These are phyloP conservation scores for Chlamydomonas schloesseri DNA, from an alignment of 139 green algal genomes.

Conservation along the genomic window DNA sequence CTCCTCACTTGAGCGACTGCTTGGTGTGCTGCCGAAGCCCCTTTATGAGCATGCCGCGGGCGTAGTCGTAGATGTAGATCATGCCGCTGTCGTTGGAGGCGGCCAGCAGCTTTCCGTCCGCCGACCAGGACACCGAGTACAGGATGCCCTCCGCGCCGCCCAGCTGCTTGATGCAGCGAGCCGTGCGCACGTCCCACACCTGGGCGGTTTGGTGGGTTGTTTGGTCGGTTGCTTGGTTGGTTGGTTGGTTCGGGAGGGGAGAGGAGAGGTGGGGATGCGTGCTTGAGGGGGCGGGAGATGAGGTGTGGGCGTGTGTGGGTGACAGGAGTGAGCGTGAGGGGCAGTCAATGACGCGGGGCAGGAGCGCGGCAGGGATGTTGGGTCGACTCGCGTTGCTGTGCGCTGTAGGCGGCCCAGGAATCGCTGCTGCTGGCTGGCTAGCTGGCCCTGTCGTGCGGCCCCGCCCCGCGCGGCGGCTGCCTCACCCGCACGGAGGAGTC, in stretches of 20 bases:
- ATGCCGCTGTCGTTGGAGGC: constrained; percentile 41
- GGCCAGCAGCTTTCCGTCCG: constrained; percentile 54
- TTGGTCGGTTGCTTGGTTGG: neutral
- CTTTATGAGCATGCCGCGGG: constrained; percentile 46
- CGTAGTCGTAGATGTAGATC: constrained; percentile 58
- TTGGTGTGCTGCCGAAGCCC: constrained; percentile 51
- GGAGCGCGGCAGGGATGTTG: no score
- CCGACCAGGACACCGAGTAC: constrained; percentile 60
- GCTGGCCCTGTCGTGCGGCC: no score
- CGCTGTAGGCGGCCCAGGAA: no score
- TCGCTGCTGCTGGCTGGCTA: no score
- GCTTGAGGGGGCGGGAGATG: no score
- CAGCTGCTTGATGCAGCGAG: constrained; percentile 39
- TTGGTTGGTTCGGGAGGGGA: no score
- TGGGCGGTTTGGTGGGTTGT: neutral
- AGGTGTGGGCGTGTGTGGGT: no score
- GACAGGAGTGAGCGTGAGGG: no score
- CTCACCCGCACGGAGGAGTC: constrained; percentile 59
- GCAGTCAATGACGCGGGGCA: no score
- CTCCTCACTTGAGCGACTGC: constrained; percentile 28
- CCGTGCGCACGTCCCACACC: constrained; percentile 61
- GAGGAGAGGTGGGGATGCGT: neutral
- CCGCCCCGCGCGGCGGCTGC: no score
- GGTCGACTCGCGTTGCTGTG: no score
- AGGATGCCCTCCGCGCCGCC: constrained; percentile 35